Base-by-base conservation (phyloP, 164 flowering plant genomes). In the Kingdonia uniflora region DNA sequence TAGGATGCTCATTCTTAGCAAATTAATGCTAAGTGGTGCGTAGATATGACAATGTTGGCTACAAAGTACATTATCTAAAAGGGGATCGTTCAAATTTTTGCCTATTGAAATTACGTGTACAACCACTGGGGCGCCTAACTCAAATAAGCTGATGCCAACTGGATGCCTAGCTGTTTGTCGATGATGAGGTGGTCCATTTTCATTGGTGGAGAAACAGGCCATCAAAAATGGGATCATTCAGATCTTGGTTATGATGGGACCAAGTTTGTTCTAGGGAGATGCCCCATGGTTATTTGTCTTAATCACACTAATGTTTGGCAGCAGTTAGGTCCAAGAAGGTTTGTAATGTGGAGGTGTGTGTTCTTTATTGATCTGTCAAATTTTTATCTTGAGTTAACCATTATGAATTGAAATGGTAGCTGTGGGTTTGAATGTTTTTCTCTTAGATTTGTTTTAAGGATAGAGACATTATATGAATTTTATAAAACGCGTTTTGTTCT, bases 401-500 rank as follows among this genome's bases (percentile, higher is more conserved):
- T 52, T 49, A 23, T 37, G 40, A 20, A 43, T 14, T 19, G 19
- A 54, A 37, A 19, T 56, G 52, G 58, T 54, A 66, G 59, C 58
- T 52, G 58, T 49, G 42, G 24, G 56, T 52, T 57, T 33, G 55
- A 38, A 19, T 20, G n/a, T 29, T 29, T 17, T 38, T 21, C 29
- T n/a, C 19, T 15, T 14, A 46, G 22, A 22, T 61, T 54, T 56
- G 37, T 48, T 49, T 21, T 29, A 40, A 19, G 50, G 74, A 69
- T 43, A 60, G 49, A 24, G 68, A 77, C 69, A 54, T 49, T 39
- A 19, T n/a, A n/a, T 21, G 39, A 37, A 25, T 65, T 41, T 59
- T 42, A 54, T 59, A 20, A 26, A 53, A n/a, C n/a, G 26, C 21
- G 43, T 44, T 51, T 29, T 19, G 47, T 35, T 45, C 40, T 50